Conservation (phyloP, 352 stramenopile genomes). For the Phytophthora palmivora region DNA sequence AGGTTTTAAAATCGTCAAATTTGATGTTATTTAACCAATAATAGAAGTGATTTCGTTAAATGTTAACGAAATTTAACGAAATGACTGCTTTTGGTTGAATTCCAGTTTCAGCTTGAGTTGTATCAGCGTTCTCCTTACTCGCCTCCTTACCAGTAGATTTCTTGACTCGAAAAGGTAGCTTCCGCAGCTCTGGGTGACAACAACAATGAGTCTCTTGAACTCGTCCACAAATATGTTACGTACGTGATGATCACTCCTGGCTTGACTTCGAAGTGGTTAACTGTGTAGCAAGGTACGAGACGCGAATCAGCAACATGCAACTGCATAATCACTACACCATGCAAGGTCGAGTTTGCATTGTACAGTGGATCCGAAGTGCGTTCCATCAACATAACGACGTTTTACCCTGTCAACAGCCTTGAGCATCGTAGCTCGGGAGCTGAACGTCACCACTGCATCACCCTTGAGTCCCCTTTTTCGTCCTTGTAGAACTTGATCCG, state of each 20-base stretch:
- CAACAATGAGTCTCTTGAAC: neutral
- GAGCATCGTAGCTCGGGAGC: slow-evolving; percentile 63
- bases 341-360: slow-evolving; percentile 2
- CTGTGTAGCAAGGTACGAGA: slow-evolving; percentile 49
- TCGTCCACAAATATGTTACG: neutral
- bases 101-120: neutral
- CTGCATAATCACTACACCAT: slow-evolving; percentile 1
- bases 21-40: too few relatives aligned
- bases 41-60: too few relatives aligned
- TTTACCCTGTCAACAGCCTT: slow-evolving; percentile 81
- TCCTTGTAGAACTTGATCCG: slow-evolving; percentile 91
- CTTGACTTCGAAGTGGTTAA: slow-evolving; percentile 88
- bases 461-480: slow-evolving; percentile 81
- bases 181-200: slow-evolving; percentile 43
- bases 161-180: slow-evolving; percentile 55
- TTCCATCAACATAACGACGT: slow-evolving; percentile 1
- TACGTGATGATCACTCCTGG: slow-evolving; percentile 86
- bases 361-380: neutral
- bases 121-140: slow-evolving; percentile 6
- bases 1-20: too few relatives aligned
- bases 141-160: slow-evolving; percentile 9
- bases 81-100: too few relatives aligned
- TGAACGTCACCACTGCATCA: slow-evolving; percentile 88
- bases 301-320: slow-evolving; percentile 31
- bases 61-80: too few relatives aligned